phyloP scores from a whole-genome alignment of 75 land plant genomes.

The Picea glauca region DNA sequence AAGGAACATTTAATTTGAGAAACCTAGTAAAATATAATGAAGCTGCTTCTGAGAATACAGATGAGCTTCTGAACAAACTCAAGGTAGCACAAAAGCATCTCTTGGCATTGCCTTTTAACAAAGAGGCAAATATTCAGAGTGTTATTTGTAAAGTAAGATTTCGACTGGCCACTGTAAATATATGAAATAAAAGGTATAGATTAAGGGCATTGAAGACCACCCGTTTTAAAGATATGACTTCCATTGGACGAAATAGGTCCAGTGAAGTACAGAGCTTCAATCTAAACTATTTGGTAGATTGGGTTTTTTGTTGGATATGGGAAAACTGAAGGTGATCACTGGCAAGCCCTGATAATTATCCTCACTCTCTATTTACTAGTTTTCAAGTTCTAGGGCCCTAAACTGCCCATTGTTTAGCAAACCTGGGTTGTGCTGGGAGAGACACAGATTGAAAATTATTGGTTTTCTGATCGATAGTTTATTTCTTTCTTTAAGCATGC shows the following conservation, averaged over 20 bases:
- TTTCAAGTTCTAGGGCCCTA: too few relatives aligned
- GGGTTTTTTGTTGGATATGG: too few relatives aligned
- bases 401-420: too few relatives aligned
- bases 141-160: not conserved
- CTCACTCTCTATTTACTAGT: too few relatives aligned
- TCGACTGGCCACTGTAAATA: not conserved
- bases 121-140: not conserved
- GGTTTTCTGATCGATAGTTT: too few relatives aligned
- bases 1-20: not conserved
- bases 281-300: not conserved
- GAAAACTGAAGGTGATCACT: too few relatives aligned
- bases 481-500: too few relatives aligned
- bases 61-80: not conserved
- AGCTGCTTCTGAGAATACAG: not conserved
- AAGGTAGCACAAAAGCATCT: too few relatives aligned
- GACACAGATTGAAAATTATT: too few relatives aligned
- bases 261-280: not conserved
- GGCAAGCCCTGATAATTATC: too few relatives aligned
- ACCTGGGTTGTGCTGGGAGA: too few relatives aligned
- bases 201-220: not conserved
- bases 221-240: not conserved
- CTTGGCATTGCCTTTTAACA: not conserved
- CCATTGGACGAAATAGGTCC: not conserved
- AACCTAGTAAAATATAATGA: not conserved
- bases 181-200: not conserved